Evolutionary conservation across 2,329 filamentous ascomycete species (phyloP), one percentile per base, ranked within the genome.

Genomic region (Microsporum audouinii): DNA sequence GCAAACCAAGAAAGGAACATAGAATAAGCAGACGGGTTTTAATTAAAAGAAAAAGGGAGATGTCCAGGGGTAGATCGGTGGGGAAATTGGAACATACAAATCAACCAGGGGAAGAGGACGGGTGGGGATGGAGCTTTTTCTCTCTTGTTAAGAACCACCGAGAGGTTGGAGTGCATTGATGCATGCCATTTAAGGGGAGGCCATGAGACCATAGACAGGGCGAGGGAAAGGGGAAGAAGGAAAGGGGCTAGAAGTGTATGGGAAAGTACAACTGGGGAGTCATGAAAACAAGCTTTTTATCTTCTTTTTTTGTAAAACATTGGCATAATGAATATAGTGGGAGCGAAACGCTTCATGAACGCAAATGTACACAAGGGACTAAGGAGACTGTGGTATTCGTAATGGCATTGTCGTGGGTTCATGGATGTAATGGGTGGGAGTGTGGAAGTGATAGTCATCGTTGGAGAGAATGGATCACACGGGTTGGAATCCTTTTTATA

Each of bases 1-100:
- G 49, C 14, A 57, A 17, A 8, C 34, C 33, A 27, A 39, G 34
- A 38, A 57, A 59, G 56, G 60, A 59, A 60, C 58, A 51, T 63
- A 53, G 55, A 61, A 63, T 57, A 57, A 61, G 60, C 61, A 60
- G 51, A 56, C 45, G 29, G 49, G 23, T 51, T 14, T 43, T 43
- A 5, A n/a, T 27, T 27, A 17, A 47, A 47, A 47, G 23, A 43
- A 43, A 43, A 14, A 43, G 3, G 49, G 49, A 29, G 49, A 57
- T 27, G 55, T 38, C 17, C 34, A 23, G 8, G 33, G 55, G 38
- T 57, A 59, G 27, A 59, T 53, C 29, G 43, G 59, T n/a, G 29
- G 43, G 17, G 58, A 63, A 60, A 34, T 60, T 59, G 23, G 14
- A 34, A 12, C 14, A 12, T 53, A 31, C 49, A 31, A 29, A 33